These are phyloP conservation scores for Nicotiana noctiflora DNA, from an alignment of 257 asterid genomes.

Conservation along the genomic window DNA sequence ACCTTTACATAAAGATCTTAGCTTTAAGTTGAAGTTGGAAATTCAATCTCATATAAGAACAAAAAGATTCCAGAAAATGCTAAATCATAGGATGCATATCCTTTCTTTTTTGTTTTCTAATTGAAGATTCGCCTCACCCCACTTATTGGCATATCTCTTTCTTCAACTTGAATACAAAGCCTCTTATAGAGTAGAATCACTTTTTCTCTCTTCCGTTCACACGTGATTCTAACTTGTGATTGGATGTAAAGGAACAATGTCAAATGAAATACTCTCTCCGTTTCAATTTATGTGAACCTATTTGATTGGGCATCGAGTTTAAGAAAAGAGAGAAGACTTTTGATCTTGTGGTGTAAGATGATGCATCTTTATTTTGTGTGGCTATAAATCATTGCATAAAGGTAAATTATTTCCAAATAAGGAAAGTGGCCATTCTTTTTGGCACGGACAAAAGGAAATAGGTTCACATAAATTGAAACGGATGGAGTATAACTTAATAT, in stretches of 20 bases:
- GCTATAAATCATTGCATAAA: too few relatives aligned
- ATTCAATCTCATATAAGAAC: neutral
- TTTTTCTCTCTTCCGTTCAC: neutral
- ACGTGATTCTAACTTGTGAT: neutral
- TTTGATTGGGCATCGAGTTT: too few relatives aligned
- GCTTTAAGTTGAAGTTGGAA: neutral
- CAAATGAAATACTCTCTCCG: neutral
- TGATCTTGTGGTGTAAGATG: too few relatives aligned
- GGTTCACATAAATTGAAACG: too few relatives aligned
- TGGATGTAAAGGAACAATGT: neutral
- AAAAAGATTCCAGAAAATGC: neutral
- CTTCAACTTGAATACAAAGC: neutral
- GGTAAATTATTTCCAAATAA: too few relatives aligned
- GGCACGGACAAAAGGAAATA: too few relatives aligned
- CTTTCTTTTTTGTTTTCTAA: neutral
- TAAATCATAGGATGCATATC: neutral
- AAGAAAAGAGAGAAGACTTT: too few relatives aligned
- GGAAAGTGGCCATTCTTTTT: too few relatives aligned
- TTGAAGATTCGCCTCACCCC: neutral
- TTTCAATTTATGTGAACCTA: too few relatives aligned
- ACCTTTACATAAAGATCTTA: neutral
- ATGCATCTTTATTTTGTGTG: too few relatives aligned
- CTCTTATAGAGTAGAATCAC: neutral
- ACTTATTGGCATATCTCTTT: neutral
- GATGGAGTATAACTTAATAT: neutral